These are phyloP conservation scores for Trichoderma sp. DNA, from an alignment of 2,329 filamentous ascomycete genomes.

Conservation along the genomic window DNA sequence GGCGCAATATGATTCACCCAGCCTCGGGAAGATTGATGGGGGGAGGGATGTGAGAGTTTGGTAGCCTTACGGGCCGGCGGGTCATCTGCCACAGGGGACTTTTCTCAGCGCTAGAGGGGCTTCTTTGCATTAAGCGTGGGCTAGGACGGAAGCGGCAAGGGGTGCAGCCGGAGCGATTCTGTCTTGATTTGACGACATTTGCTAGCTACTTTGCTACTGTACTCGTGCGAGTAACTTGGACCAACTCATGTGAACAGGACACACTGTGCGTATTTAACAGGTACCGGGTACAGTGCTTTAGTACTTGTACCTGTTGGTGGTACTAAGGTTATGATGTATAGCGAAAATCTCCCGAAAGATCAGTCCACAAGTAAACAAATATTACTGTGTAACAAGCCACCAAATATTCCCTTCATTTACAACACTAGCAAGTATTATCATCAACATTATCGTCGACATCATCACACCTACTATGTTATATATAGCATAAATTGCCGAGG, in stretches of 20 bases:
- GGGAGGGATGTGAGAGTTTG: neutral
- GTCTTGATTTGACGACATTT: neutral
- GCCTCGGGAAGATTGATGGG: neutral
- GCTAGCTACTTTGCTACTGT: neutral
- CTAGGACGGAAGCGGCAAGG: neutral
- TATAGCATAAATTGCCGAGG: neutral
- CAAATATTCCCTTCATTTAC: too few relatives aligned
- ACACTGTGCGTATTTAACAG: neutral
- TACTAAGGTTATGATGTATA: too few relatives aligned
- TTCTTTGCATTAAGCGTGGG: neutral
- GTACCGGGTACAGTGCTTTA: neutral
- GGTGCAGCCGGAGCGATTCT: neutral
- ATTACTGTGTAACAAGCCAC: too few relatives aligned
- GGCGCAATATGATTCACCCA: neutral
- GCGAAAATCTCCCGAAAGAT: too few relatives aligned
- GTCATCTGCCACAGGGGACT: constrained; percentile 19
- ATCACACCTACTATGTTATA: neutral
- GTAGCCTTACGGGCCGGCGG: constrained; percentile 10
- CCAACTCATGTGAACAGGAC: neutral
- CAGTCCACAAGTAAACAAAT: too few relatives aligned
- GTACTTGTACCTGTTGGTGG: too few relatives aligned
- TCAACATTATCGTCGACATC: neutral
- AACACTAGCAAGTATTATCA: too few relatives aligned
- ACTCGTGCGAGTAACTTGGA: neutral
- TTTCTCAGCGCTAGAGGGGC: constrained; percentile 4